phyloP scores from a whole-genome alignment of 495 filamentous ascomycete species.

The Xylaria cubensis region DNA sequence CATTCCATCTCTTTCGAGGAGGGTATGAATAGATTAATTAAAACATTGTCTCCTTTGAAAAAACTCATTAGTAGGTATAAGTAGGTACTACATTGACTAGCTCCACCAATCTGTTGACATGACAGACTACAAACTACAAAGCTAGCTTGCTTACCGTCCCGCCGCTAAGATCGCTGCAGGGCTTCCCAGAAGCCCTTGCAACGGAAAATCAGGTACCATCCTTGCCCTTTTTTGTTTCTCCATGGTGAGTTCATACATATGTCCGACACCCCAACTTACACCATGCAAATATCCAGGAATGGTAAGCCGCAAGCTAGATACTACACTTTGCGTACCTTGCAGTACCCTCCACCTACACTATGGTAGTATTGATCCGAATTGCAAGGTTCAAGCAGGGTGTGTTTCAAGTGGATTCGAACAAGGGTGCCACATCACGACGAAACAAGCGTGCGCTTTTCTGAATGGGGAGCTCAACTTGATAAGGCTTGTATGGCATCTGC shows the following conservation, averaged over 20 bases:
- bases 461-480: background rate
- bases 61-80: background rate
- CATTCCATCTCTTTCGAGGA: background rate
- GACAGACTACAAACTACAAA: no score
- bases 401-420: background rate
- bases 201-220: background rate
- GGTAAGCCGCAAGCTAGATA: background rate
- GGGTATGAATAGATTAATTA: background rate
- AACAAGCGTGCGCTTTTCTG: background rate
- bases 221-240: background rate
- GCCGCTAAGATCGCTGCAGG: background rate
- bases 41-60: background rate
- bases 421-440: background rate
- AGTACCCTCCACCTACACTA: background rate
- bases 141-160: no score
- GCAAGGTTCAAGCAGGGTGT: background rate
- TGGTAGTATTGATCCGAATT: background rate
- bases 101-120: no score
- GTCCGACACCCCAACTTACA: background rate
- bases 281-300: background rate
- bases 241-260: background rate
- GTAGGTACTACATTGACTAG: background rate
- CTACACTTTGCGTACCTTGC: background rate
- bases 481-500: background rate
- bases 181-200: background rate